phyloP scores from a whole-genome alignment of 805 yeast species.

The Teunomyces tritomae region DNA sequence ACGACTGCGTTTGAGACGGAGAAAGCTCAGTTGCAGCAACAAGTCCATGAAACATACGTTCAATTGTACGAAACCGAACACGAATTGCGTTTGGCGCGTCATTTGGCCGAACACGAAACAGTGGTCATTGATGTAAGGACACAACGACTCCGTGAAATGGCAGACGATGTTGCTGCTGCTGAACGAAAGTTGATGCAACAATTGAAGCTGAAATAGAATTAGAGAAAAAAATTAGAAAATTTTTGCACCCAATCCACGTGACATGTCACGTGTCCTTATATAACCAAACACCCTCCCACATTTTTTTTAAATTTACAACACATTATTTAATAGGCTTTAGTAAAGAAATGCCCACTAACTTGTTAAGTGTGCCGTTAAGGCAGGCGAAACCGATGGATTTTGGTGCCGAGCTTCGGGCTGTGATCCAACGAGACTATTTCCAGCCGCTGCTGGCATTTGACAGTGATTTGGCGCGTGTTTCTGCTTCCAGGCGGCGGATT shows the following conservation, averaged over 20 bases:
- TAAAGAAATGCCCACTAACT: conserved; percentile 26
- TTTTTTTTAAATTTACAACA: too few species aligned
- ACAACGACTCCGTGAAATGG: conserved; percentile 19
- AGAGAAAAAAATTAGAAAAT: background rate
- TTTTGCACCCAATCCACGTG: background rate
- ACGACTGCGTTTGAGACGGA: conserved; percentile 6
- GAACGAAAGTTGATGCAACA: conserved; percentile 1
- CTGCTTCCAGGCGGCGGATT: conserved; percentile 43
- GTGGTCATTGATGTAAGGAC: conserved; percentile 16
- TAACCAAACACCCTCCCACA: too few species aligned
- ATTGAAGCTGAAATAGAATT: background rate
- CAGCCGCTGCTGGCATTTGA: conserved; percentile 36
- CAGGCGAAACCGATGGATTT: conserved; percentile 43
- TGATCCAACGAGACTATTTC: conserved; percentile 48
- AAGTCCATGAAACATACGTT: conserved; percentile 9
- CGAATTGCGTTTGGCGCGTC: conserved; percentile 11
- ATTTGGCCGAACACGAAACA: conserved; percentile 17
- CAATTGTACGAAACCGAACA: conserved; percentile 14
- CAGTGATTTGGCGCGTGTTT: conserved; percentile 39
- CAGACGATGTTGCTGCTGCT: conserved; percentile 14
- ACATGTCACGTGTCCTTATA: background rate
- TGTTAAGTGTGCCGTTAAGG: conserved; percentile 52
- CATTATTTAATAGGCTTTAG: too few species aligned
- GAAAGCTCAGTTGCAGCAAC: conserved; percentile 5
- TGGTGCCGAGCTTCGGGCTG: conserved; percentile 33